Evolutionary conservation across 306 rosid species (phyloP).

Genomic region (Lagenaria siceraria): DNA sequence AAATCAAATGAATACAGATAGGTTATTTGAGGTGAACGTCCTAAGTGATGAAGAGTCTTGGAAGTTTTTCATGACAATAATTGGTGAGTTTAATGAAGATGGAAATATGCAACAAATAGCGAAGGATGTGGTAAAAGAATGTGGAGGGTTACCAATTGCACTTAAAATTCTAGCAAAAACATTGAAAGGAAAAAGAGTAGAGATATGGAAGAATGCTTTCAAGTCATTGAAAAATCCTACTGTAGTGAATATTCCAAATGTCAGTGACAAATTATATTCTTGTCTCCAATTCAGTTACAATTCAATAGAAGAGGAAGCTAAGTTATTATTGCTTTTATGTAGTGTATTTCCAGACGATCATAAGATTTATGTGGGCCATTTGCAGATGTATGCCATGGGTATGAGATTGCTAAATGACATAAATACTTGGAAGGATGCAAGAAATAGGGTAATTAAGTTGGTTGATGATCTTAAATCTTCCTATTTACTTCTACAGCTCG

Average conservation of each 20-base stretch:
- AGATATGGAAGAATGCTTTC: not conserved
- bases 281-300: constrained; percentile 11
- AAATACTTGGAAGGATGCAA: too few species aligned
- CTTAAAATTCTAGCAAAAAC: not conserved
- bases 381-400: too few species aligned
- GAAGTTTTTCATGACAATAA: not conserved
- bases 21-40: not conserved
- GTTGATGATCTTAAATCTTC: too few species aligned
- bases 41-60: not conserved
- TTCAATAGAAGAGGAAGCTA: not conserved
- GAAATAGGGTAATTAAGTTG: too few species aligned
- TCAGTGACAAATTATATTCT: not conserved
- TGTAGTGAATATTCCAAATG: not conserved
- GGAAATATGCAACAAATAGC: too few species aligned
- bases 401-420: too few species aligned
- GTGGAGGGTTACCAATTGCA: not conserved
- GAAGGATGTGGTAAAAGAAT: not conserved
- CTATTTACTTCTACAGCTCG: too few species aligned
- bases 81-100: not conserved
- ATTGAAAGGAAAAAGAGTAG: not conserved
- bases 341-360: too few species aligned
- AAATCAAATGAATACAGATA: constrained; percentile 1
- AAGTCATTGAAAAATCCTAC: not conserved
- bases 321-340: too few species aligned
- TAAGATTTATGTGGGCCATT: too few species aligned